A percentile compares a stretch with the other conserved stretches of the same genome.
phyloP scores from a whole-genome alignment of 2,329 filamentous ascomycete species.

The Berkeleyomyces rouxiae region DNA sequence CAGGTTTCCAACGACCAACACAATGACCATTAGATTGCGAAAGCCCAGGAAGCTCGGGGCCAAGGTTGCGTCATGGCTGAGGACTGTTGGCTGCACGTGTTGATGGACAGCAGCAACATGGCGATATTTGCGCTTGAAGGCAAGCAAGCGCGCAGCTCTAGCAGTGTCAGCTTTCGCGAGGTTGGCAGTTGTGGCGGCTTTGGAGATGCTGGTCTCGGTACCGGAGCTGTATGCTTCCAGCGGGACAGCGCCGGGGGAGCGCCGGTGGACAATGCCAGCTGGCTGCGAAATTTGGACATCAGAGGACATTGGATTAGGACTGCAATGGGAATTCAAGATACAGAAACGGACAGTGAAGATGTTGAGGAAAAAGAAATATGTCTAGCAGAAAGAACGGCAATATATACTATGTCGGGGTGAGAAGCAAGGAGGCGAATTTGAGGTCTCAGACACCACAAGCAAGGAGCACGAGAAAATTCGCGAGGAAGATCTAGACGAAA shows the following conservation, averaged over 20 bases:
- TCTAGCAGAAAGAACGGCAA: background rate
- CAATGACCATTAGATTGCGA: constrained; percentile 88
- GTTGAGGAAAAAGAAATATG: background rate
- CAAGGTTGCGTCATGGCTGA: constrained; percentile 64
- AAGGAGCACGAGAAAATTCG: background rate
- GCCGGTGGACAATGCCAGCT: background rate
- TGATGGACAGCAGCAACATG: constrained; percentile 83
- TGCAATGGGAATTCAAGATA: background rate
- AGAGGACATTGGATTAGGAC: background rate
- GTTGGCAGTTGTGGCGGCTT: background rate
- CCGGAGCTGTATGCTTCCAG: too few species aligned
- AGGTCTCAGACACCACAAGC: background rate
- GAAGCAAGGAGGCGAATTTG: background rate
- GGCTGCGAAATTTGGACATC: background rate
- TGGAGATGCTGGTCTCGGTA: too few species aligned
- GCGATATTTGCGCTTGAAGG: constrained; percentile 48
- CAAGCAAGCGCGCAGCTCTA: constrained; percentile 8
- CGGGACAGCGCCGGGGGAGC: background rate
- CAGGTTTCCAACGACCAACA: constrained; percentile 82
- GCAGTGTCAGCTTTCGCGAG: background rate
- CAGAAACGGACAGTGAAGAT: background rate
- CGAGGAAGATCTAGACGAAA: constrained; percentile 11
- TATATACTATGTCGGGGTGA: background rate
- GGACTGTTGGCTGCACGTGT: constrained; percentile 52
- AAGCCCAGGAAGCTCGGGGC: constrained; percentile 84